Base-by-base conservation (phyloP, 2,329 filamentous ascomycete species). In the Fusarium pilosicola region DNA sequence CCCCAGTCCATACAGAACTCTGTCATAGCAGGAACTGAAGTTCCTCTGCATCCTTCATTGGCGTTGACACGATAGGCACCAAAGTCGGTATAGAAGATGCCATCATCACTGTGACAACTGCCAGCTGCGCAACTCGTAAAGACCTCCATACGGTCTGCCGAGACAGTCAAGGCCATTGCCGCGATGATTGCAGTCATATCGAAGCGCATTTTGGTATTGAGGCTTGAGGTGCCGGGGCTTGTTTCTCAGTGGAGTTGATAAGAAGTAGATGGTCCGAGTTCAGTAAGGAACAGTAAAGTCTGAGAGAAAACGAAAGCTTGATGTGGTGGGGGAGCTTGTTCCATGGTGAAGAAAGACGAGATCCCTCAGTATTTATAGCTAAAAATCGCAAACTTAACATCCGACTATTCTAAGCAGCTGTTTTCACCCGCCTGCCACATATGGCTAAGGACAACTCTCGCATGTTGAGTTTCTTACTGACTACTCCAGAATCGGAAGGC, bases 101-200 rank as follows among this genome's bases (percentile, higher is more conserved):
- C n/a, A 2, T 44, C n/a, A 8, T 7, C 2, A 18, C n/a, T 44
- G 2, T 24, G 0, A 1, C n/a, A 44, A 26, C 6, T 8, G 42
- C 4, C 5, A 26, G 42, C 1, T 11, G 1, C 7, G n/a, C 42
- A 44, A 8, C 0, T 8, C 0, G 41, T 44, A 7, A 44, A 44
- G 42, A 44, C 42, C n/a, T 44, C 42, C n/a, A 44, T 12, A 4
- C 15, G n/a, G 15, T 24, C 42, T 18, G 42, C 42, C 6, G 42
- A 44, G n/a, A 24, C 42, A 5, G 15, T 13, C 10, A 44, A 12
- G 15, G 42, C 42, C n/a, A 44, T 24, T 8, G 42, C 42, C 10
- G 15, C 10, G n/a, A 44, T 18, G n/a, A 44, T 24, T 18, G n/a
- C 10, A 12, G n/a, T 44, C 5, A 18, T 24, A 24, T 24, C 15